Evolutionary conservation across 2,329 filamentous ascomycete genomes (phyloP).

Genomic region (Keithomyces neogunnii): DNA sequence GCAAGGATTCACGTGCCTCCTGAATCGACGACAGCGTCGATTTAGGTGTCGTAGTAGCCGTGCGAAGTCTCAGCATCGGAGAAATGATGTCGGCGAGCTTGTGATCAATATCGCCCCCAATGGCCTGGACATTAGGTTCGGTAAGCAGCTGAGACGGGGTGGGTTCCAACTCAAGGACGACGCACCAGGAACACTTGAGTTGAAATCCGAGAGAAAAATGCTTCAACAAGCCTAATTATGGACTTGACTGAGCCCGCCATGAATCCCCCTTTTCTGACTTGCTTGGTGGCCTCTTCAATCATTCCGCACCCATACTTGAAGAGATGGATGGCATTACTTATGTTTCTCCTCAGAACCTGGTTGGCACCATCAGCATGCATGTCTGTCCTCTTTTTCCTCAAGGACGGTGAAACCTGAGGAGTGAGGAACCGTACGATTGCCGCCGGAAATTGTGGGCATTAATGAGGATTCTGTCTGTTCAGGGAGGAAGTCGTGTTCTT

Average conservation of each 20-base stretch:
- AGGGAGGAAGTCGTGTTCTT: not conserved
- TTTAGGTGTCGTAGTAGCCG: not conserved
- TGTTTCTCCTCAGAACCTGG: slow-evolving; percentile 3
- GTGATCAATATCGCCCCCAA: slow-evolving; percentile 4
- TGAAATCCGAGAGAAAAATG: slow-evolving; percentile 5
- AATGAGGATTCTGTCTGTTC: too few relatives aligned
- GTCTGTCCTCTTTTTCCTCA: not conserved
- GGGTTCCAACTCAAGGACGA: not conserved
- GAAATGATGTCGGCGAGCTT: slow-evolving; percentile 3
- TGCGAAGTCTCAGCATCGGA: slow-evolving; percentile 2
- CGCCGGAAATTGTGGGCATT: too few relatives aligned
- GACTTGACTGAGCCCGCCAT: not conserved
- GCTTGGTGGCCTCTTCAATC: slow-evolving; percentile 1
- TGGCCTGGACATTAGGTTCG: not conserved
- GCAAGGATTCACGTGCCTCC: slow-evolving; percentile 3
- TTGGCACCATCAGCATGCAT: not conserved
- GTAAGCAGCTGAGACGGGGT: not conserved
- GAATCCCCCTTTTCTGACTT: not conserved
- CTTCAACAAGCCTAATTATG: slow-evolving; percentile 2
- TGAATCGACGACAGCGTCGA: slow-evolving; percentile 1
- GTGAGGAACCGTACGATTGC: too few relatives aligned
- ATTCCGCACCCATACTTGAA: slow-evolving; percentile 5
- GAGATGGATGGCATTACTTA: slow-evolving; percentile 3
- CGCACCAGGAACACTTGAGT: slow-evolving; percentile 5
- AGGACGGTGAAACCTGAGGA: not conserved